These are phyloP conservation scores for Naegleria gruberi DNA, from an alignment of 208 protist genomes.

Conservation along the genomic window DNA sequence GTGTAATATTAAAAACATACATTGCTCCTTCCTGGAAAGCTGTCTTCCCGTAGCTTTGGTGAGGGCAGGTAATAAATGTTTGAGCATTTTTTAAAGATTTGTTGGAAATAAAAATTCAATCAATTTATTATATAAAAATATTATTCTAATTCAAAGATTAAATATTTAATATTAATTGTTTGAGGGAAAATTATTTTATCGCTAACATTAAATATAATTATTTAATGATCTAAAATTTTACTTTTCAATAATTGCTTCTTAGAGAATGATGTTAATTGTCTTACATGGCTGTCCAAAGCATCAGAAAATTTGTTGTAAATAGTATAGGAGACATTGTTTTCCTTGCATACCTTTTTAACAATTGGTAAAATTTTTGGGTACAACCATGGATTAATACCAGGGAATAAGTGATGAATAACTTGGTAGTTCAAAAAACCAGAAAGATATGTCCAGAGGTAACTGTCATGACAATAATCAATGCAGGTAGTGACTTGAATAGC, in stretches of 20 bases:
- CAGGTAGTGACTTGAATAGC: neutral
- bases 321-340: constrained; percentile 53
- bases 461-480: neutral
- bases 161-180: no score
- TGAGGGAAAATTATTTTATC: no score
- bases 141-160: no score
- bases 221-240: neutral
- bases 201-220: no score
- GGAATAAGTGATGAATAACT: constrained; percentile 74
- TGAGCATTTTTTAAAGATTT: no score
- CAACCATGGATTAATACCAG: constrained; percentile 64
- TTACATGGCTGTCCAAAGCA: neutral
- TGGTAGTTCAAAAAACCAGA: constrained; percentile 70
- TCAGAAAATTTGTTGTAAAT: neutral
- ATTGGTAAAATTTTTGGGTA: constrained; percentile 61
- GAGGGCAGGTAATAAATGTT: no score
- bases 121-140: no score
- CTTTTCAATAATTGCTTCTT: neutral
- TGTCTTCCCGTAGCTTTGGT: no score
- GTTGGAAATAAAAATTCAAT: no score
- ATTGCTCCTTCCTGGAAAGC: no score
- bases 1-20: no score
- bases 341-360: constrained; percentile 53
- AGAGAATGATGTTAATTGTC: neutral
- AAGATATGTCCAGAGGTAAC: constrained; percentile 55